phyloP scores from a whole-genome alignment of 2,329 filamentous ascomycete genomes.

The Mycocentrospora acerina region DNA sequence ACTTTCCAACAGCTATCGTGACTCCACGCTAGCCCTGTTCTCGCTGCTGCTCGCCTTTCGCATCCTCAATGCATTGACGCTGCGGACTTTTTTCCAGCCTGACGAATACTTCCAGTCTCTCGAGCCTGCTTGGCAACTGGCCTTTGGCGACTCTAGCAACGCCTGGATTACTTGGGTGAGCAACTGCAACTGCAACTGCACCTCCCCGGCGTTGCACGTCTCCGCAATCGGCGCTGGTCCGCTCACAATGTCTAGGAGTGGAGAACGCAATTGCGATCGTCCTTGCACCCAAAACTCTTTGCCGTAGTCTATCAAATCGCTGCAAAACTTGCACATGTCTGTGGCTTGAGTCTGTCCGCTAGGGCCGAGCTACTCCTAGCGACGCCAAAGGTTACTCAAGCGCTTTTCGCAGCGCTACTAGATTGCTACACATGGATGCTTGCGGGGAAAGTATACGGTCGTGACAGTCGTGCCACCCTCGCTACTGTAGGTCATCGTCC shows the following conservation, averaged over 20 bases:
- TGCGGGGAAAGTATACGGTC: conserved; percentile 71
- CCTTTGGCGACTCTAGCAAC: conserved; percentile 74
- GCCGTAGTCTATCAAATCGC: conserved; percentile 69
- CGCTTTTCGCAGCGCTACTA: conserved; percentile 71
- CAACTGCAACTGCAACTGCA: too few relatives aligned
- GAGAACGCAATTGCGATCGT: conserved; percentile 82
- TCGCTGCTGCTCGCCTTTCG: conserved; percentile 64
- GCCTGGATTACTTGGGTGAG: conserved; percentile 96
- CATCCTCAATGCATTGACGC: conserved; percentile 73
- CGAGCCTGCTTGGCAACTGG: conserved; percentile 88
- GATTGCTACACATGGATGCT: conserved; percentile 91
- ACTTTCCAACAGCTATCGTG: conserved; percentile 32
- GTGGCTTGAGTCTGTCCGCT: conserved; percentile 57
- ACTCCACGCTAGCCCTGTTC: conserved; percentile 30
- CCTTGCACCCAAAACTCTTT: conserved; percentile 87
- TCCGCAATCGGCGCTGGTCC: conserved; percentile 10
- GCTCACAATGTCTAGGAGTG: conserved; percentile 71
- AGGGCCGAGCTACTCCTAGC: conserved; percentile 69
- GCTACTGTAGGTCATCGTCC: conserved; percentile 62
- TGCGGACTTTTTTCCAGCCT: conserved; percentile 93
- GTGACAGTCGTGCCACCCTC: conserved; percentile 62
- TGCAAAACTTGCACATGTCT: conserved; percentile 56
- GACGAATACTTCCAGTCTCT: conserved; percentile 97
- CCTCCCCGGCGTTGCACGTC: conserved; percentile 2
- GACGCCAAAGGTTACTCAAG: conserved; percentile 75